Base-by-base conservation (phyloP, 768 basidiomycete genomes). In the Nidula microcarpa region DNA sequence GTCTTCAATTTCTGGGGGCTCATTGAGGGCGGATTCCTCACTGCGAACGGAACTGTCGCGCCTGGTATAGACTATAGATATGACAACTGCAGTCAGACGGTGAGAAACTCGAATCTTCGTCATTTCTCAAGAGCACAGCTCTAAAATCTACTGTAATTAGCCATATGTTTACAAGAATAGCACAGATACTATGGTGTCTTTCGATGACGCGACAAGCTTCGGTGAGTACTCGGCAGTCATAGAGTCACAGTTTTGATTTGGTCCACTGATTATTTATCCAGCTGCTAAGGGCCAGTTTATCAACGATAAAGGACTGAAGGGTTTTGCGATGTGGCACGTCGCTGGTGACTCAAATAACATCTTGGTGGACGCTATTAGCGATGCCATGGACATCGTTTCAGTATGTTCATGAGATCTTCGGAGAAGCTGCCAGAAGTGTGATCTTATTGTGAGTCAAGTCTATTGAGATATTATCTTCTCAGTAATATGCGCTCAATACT, bases 81-180 rank as follows among this genome's bases (percentile, higher is more conserved):
- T 57, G 87, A 91, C 57, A 62, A 72, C 2, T 91, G 89, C 73
- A 85, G 81, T 55, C 80, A 89, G 66, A 91, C 89, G 49, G 89
- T 91, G 56, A 33, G 82, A 69, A 2, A 5, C 10, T 46, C 2
- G 10, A 23, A 11, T 46, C 23, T 17, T 36, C 10, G 13, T 44
- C n/a, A 44, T 35, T 10, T 30, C 30, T 11, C 13, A 10, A 18
- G 13, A 49, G 11, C 10, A 33, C 14, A 33, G 3, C 11, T 35
- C 23, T 43, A 48, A 17, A 35, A 23, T 13, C 17, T 44, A 36
- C 47, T 2, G 44, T 46, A 52, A 43, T 5, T 57, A 90, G 86
- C 82, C 87, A 0, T 88, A 78, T 53, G 77, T 91, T 14, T 91
- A 89, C 66, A 75, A 86, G 61, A 51, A 74, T 4, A 70, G 63